Percentiles rank a stretch among this genome's conserved stretches.
phyloP scores from a whole-genome alignment of 495 filamentous ascomycete species.

The Talaromyces proteolyticus region DNA sequence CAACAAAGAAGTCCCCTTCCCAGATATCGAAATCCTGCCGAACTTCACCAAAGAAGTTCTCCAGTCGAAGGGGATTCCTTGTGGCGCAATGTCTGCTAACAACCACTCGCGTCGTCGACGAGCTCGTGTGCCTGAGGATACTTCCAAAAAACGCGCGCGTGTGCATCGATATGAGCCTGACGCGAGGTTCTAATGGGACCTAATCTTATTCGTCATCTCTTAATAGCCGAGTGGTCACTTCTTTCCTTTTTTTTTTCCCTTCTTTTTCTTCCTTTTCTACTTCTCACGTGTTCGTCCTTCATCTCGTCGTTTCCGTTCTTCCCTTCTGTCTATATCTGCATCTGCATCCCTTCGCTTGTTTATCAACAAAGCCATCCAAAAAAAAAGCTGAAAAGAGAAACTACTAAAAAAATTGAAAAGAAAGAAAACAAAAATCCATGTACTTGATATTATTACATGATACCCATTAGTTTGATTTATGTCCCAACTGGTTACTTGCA shows the following conservation, averaged over 20 bases:
- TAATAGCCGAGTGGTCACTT: neutral
- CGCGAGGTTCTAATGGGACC: neutral
- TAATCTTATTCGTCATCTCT: slow-evolving; percentile 5
- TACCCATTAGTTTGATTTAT: too few relatives aligned
- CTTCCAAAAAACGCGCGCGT: neutral
- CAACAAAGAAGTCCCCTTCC: slow-evolving; percentile 32
- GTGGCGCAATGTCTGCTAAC: neutral
- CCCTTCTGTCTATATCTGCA: neutral
- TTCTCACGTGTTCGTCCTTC: too few relatives aligned
- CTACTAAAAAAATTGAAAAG: too few relatives aligned
- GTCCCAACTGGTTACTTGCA: too few relatives aligned
- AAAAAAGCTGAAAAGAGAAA: too few relatives aligned
- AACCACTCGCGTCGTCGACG: neutral
- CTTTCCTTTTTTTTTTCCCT: neutral
- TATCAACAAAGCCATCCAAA: too few relatives aligned
- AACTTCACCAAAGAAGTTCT: slow-evolving; percentile 26
- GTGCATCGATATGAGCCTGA: neutral
- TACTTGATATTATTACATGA: too few relatives aligned
- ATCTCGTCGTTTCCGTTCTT: too few relatives aligned
- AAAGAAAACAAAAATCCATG: too few relatives aligned
- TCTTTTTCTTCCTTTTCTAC: too few relatives aligned
- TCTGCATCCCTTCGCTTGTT: neutral
- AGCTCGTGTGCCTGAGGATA: neutral
- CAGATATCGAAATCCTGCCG: slow-evolving; percentile 65
- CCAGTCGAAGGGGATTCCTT: slow-evolving; percentile 5